phyloP scores from a whole-genome alignment of 176 grass and related monocot species.

The Canna indica region DNA sequence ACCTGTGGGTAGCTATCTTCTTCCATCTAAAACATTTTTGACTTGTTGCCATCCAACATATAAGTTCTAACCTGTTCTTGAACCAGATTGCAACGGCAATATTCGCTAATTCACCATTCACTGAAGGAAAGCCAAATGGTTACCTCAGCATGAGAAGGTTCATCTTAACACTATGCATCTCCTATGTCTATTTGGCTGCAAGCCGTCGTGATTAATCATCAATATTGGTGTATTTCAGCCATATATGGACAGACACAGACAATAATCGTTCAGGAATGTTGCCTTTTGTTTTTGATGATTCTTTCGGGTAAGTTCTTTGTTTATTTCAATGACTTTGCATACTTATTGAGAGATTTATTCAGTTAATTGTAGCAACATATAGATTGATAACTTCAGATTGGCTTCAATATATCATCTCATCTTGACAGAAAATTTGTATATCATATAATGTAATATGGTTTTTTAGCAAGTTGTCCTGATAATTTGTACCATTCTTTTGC shows the following conservation, averaged over 20 bases:
- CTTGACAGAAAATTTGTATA: too few relatives aligned
- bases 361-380: not conserved
- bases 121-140: constrained; percentile 98
- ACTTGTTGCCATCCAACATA: not conserved
- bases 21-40: not conserved
- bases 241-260: constrained; percentile 97
- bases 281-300: constrained; percentile 81
- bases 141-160: constrained; percentile 98
- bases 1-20: constrained; percentile 56
- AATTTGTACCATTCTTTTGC: too few relatives aligned
- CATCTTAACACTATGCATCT: constrained; percentile 7
- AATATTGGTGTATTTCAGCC: constrained; percentile 41
- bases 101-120: constrained; percentile 98
- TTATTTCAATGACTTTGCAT: not conserved
- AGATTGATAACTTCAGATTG: not conserved
- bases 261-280: constrained; percentile 97
- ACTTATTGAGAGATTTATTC: not conserved
- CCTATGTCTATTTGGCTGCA: constrained; percentile 1
- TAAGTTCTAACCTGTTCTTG: constrained; percentile 17
- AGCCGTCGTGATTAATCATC: constrained; percentile 19
- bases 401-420: not conserved
- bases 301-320: constrained; percentile 60
- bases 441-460: too few relatives aligned
- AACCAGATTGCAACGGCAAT: constrained; percentile 94
- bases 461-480: too few relatives aligned